phyloP scores from a whole-genome alignment of 768 basidiomycete species.

The Tulasnella sp. region DNA sequence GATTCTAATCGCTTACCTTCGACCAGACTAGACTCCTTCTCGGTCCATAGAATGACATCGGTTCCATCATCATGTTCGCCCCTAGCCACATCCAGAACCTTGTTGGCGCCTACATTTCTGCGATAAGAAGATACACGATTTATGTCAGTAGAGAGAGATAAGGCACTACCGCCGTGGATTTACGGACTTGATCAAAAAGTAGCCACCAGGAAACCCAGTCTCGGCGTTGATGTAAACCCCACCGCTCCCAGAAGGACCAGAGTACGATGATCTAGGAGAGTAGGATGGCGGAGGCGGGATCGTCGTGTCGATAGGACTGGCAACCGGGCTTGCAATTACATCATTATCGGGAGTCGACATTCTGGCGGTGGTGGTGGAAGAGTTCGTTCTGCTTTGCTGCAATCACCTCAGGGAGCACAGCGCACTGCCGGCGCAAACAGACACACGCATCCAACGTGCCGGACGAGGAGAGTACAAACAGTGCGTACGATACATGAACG shows the following conservation, averaged over 20 bases:
- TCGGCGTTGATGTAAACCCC: constrained; percentile 1
- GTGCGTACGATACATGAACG: not conserved
- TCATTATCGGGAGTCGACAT: not conserved
- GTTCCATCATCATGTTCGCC: constrained; percentile 54
- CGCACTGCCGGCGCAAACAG: not conserved
- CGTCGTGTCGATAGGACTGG: not conserved
- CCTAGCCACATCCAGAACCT: constrained; percentile 49
- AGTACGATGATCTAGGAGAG: not conserved
- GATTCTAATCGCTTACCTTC: constrained; percentile 48
- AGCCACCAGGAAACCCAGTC: constrained; percentile 19
- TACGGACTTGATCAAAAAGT: constrained; percentile 18
- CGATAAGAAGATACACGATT: constrained; percentile 31
- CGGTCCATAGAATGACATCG: constrained; percentile 57
- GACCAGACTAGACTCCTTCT: constrained; percentile 68
- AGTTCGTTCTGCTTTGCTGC: not conserved
- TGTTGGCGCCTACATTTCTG: constrained; percentile 45
- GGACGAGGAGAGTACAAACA: not conserved
- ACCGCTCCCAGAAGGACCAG: not conserved
- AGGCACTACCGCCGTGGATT: not conserved
- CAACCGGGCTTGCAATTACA: not conserved
- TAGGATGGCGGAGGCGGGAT: constrained; percentile 13
- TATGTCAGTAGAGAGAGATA: not conserved
- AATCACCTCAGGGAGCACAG: not conserved
- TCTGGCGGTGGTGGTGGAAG: not conserved
- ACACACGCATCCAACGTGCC: not conserved